Evolutionary conservation across 495 filamentous ascomycete genomes (phyloP), one percentile per base, ranked within the genome.

Genomic region (Aspergillus kassunensis): DNA sequence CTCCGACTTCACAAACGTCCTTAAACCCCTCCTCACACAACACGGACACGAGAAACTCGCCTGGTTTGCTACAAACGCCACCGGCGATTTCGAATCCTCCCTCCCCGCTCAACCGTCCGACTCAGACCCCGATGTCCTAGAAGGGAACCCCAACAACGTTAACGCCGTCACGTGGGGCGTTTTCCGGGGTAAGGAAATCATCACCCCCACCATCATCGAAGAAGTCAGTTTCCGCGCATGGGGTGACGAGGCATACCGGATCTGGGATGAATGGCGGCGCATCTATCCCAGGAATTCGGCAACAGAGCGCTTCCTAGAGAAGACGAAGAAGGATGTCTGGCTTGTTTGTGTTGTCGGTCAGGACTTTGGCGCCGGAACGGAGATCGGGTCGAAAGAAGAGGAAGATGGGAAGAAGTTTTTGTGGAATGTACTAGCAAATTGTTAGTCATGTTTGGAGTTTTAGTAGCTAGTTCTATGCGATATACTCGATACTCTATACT

Each of bases 141-240:
- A 71, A n/a, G 61, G 70, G 19, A 68, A 66, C 63, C 62, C 65
- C 12, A 78, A 79, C 31, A 76, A 81, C 16, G 90, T 95, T 33
- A 95, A 97, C 63, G 89, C 95, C 1, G 93, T 98, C 2, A 98
- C 93, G 2, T 98, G 93, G 93, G 93, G 93, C 29, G 86, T 87
- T 11, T 98, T 98, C 69, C 86, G 87, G 2, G 91, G 90, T 16
- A 97, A 97, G 70, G 93, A 98, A 74, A 98, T 98, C 57, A 81
- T 95, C 59, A 95, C 93, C 13, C 93, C 93, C 18, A 97, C 93
- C 16, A 98, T 98, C 65, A 96, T 98, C 55, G 93, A 98, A 67
- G 86, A 93, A 56, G 89, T 95, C 48, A 92, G 88, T 63, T 98
- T 98, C 79, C 78, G 84, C 39, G 90, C 91, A 21, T 98, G 93